phyloP scores from a whole-genome alignment of 140 eudicot genomes.

The Flaveria floridana region DNA sequence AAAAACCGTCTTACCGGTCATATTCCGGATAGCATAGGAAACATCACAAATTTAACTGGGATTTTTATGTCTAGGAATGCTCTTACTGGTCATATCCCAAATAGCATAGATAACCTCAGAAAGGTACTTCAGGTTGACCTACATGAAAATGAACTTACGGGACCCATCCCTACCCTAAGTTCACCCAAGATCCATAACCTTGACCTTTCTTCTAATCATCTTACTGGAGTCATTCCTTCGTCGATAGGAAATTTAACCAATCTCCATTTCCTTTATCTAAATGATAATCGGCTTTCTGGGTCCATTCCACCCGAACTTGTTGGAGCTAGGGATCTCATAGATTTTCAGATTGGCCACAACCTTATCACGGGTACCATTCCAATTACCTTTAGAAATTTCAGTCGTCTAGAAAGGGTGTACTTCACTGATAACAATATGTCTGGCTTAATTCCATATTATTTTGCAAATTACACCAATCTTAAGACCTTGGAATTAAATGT shows the following conservation, averaged over 20 bases:
- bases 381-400: background rate
- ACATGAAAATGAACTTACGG: background rate
- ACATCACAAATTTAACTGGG: too few relatives aligned
- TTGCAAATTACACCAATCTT: background rate
- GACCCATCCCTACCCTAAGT: conserved; percentile 32
- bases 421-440: conserved; percentile 10
- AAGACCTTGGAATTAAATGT: background rate
- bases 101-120: background rate
- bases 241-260: conserved; percentile 13
- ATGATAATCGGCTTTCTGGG: conserved; percentile 10
- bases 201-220: background rate
- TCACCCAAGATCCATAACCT: background rate
- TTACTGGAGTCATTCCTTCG: background rate
- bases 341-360: background rate
- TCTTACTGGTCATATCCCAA: conserved; percentile 21
- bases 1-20: conserved; percentile 33
- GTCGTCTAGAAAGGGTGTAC: background rate
- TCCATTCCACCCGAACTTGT: conserved; percentile 26
- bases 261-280: background rate
- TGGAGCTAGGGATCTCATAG: background rate
- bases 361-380: conserved; percentile 27
- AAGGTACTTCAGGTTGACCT: background rate
- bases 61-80: background rate
- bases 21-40: background rate
- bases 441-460: conserved; percentile 30